phyloP scores from a whole-genome alignment of 2,329 filamentous ascomycete species.

The Amesomyces nigricolor region DNA sequence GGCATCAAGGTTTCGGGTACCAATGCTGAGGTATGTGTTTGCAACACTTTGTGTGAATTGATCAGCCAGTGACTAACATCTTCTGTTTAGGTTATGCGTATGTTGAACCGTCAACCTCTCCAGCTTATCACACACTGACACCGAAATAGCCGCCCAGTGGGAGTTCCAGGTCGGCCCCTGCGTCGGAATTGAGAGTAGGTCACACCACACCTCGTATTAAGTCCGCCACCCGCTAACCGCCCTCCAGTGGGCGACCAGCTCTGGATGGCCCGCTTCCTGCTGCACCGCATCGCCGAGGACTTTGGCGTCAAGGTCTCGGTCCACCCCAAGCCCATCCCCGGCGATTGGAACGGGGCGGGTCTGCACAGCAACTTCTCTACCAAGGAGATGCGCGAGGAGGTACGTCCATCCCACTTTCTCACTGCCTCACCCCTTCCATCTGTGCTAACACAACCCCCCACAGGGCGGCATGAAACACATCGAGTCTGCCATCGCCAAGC shows the following conservation, averaged over 20 bases:
- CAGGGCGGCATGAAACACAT: conserved; percentile 89
- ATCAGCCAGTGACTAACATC: not conserved
- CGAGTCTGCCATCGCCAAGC: conserved; percentile 77
- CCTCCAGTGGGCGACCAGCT: conserved; percentile 82
- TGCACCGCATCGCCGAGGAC: conserved; percentile 79
- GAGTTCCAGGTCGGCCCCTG: conserved; percentile 96
- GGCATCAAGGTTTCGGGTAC: conserved; percentile 93
- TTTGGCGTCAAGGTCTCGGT: conserved; percentile 95
- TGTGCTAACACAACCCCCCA: not conserved
- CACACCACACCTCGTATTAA: not conserved
- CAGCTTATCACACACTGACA: not conserved
- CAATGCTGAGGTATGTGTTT: conserved; percentile 75
- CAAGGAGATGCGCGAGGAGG: conserved; percentile 75
- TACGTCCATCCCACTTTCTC: not conserved
- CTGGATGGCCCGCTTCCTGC: conserved; percentile 86
- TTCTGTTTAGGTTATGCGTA: conserved; percentile 39
- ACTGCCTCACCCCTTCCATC: too few species aligned
- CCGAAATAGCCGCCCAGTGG: conserved; percentile 63
- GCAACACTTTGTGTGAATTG: not conserved
- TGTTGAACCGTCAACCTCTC: not conserved
- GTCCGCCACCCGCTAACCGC: not conserved
- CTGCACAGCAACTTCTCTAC: conserved; percentile 93
- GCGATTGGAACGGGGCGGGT: conserved; percentile 93
- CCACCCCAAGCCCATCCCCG: conserved; percentile 90
- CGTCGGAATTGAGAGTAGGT: conserved; percentile 72